Evolutionary conservation across 2,329 filamentous ascomycete species (phyloP).

Genomic region (Sporothrix dimorphospora): DNA sequence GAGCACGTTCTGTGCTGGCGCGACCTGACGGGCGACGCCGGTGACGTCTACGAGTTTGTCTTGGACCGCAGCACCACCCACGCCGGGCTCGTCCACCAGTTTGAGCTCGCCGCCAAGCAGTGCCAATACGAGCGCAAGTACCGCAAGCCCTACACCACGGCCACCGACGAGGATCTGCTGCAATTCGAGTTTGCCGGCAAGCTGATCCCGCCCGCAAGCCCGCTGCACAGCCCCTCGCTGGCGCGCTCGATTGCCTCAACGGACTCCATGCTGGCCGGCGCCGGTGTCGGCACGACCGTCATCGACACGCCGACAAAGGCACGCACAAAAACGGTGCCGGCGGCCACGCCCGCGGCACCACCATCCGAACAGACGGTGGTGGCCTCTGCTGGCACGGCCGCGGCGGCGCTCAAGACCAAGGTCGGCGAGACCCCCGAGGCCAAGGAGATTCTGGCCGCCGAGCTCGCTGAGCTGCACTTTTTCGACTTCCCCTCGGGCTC

Average conservation of each 20-base stretch:
- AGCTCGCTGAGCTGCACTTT: slow-evolving; percentile 84
- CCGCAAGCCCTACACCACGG: slow-evolving; percentile 75
- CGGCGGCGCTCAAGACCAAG: slow-evolving; percentile 45
- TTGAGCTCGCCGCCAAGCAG: slow-evolving; percentile 81
- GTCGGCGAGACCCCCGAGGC: slow-evolving; percentile 69
- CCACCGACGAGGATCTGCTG: slow-evolving; percentile 77
- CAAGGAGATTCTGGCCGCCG: slow-evolving; percentile 72
- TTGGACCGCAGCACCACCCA: slow-evolving; percentile 62
- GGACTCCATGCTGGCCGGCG: slow-evolving; percentile 57
- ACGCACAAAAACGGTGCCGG: neutral
- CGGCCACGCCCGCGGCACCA: slow-evolving; percentile 36
- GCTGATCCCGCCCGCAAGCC: slow-evolving; percentile 66
- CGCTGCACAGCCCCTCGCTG: slow-evolving; percentile 61
- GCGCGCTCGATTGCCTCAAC: slow-evolving; percentile 59
- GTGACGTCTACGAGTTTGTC: slow-evolving; percentile 97
- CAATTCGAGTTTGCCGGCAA: slow-evolving; percentile 79
- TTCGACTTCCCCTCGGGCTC: slow-evolving; percentile 88
- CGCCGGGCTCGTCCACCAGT: slow-evolving; percentile 74
- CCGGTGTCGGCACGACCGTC: slow-evolving; percentile 42
- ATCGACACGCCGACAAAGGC: slow-evolving; percentile 39
- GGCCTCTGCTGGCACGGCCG: slow-evolving; percentile 24
- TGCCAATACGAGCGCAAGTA: slow-evolving; percentile 99
- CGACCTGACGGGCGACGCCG: slow-evolving; percentile 88
- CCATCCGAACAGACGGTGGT: neutral
- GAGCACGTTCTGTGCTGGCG: slow-evolving; percentile 92